Percentiles rank a stretch among this genome's conserved stretches.
phyloP scores from a whole-genome alignment of 2,329 filamentous ascomycete genomes.

The Thielaviopsis ethacetica region DNA sequence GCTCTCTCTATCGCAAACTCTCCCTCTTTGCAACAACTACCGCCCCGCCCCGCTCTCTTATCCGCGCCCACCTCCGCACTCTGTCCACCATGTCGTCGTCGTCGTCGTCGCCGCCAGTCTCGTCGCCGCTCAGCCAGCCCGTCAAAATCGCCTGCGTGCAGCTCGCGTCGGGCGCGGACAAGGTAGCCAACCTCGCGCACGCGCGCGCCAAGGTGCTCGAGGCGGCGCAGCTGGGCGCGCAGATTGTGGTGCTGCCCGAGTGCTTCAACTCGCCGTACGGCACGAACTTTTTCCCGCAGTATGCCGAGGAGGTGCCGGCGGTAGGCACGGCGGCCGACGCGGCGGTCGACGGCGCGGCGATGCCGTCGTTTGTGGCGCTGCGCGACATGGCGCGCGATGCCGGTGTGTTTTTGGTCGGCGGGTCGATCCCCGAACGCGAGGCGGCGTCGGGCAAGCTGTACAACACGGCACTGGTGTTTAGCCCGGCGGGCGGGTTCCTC shows the following conservation, averaged over 20 bases:
- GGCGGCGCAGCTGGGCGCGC: constrained; percentile 59
- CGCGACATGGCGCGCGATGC: constrained; percentile 64
- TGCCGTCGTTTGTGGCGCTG: constrained; percentile 75
- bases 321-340: constrained; percentile 45
- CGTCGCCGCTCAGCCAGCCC: constrained; percentile 50
- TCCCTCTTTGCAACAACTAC: constrained; percentile 1
- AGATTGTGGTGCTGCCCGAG: constrained; percentile 83
- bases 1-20: neutral
- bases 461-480: constrained; percentile 81
- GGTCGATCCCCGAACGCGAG: constrained; percentile 77
- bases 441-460: constrained; percentile 48
- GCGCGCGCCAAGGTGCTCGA: constrained; percentile 71
- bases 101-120: too few species aligned
- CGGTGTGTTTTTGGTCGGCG: constrained; percentile 68
- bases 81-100: too few species aligned
- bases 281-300: constrained; percentile 73
- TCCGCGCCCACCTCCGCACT: constrained; percentile 17
- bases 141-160: constrained; percentile 72
- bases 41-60: neutral
- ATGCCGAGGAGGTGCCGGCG: constrained; percentile 74
- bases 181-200: constrained; percentile 64
- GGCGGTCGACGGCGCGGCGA: constrained; percentile 52
- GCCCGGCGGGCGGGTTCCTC: constrained; percentile 61
- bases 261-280: constrained; percentile 99
- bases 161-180: constrained; percentile 67